Evolutionary conservation across 192 early-diverging fungal genomes (phyloP).

Genomic region (Podochytrium sp.): DNA sequence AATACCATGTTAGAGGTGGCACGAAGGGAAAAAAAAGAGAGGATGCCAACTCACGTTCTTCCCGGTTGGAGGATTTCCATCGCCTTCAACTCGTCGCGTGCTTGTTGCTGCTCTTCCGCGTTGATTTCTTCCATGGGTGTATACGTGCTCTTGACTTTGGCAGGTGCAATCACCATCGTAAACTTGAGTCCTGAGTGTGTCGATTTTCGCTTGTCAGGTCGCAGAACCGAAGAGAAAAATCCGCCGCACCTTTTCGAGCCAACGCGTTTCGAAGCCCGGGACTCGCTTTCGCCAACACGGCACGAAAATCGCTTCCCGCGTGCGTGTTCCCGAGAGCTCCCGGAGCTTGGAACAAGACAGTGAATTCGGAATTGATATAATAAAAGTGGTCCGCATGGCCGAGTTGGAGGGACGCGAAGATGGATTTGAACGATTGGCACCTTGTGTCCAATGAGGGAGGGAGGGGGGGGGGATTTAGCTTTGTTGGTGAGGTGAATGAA

Average conservation of each 20-base stretch:
- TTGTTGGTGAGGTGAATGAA: no score
- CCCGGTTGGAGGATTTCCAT: constrained; percentile 20
- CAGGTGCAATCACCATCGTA: neutral
- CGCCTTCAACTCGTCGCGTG: constrained; percentile 4
- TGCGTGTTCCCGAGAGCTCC: neutral
- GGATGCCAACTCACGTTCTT: constrained; percentile 1
- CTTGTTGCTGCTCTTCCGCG: neutral
- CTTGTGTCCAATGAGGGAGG: neutral
- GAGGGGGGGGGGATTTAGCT: no score
- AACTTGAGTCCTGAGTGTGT: neutral
- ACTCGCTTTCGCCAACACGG: constrained; percentile 5
- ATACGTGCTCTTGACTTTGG: constrained; percentile 4
- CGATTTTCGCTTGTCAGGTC: neutral
- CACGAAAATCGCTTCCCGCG: neutral
- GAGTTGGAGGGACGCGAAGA: neutral
- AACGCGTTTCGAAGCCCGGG: neutral
- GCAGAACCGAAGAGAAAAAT: neutral
- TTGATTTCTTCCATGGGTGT: neutral
- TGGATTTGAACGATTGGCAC: constrained; percentile 25
- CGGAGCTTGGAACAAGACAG: constrained; percentile 10
- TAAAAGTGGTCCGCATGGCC: constrained; percentile 13
- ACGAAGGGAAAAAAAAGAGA: neutral
- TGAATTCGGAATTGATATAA: constrained; percentile 26
- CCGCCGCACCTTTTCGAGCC: neutral
- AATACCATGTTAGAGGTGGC: neutral